Conservation (phyloP, 306 rosid species). For the Cicer arietinum region DNA sequence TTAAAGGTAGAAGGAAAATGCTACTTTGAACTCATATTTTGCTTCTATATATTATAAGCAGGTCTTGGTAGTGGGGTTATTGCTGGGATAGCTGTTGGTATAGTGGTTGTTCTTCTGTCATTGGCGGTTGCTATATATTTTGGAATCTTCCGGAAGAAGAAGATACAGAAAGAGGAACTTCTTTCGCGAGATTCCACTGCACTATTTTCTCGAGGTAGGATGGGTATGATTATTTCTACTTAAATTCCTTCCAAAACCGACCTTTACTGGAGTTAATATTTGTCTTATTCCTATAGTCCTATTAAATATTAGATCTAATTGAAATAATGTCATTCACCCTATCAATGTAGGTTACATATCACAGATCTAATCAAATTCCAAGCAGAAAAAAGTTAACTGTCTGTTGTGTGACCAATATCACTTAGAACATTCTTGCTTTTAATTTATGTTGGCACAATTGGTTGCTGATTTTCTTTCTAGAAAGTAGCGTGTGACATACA, state of each 20-base stretch:
- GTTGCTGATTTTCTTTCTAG: slow-evolving; percentile 5
- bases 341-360: slow-evolving; percentile 27
- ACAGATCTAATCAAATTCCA: slow-evolving; percentile 24
- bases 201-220: slow-evolving; percentile 55
- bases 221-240: slow-evolving; percentile 48
- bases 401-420: slow-evolving; percentile 2
- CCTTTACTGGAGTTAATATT: slow-evolving; percentile 8
- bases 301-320: slow-evolving; percentile 4
- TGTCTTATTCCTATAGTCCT: not conserved
- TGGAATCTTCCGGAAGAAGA: slow-evolving; percentile 60
- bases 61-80: slow-evolving; percentile 71
- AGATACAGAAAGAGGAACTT: slow-evolving; percentile 36
- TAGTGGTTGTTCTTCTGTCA: slow-evolving; percentile 61
- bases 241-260: slow-evolving; percentile 26
- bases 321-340: slow-evolving; percentile 2
- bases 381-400: slow-evolving; percentile 2
- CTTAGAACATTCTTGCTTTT: slow-evolving; percentile 11
- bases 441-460: not conserved
- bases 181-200: slow-evolving; percentile 51
- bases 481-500: slow-evolving; percentile 4
- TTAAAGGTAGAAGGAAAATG: slow-evolving; percentile 32
- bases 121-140: slow-evolving; percentile 60
- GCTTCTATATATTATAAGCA: slow-evolving; percentile 52
- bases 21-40: slow-evolving; percentile 51
- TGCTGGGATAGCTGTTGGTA: slow-evolving; percentile 74